Conservation (phyloP, 1,284 basidiomycete species). For the Trichosporon coremiiforme region DNA sequence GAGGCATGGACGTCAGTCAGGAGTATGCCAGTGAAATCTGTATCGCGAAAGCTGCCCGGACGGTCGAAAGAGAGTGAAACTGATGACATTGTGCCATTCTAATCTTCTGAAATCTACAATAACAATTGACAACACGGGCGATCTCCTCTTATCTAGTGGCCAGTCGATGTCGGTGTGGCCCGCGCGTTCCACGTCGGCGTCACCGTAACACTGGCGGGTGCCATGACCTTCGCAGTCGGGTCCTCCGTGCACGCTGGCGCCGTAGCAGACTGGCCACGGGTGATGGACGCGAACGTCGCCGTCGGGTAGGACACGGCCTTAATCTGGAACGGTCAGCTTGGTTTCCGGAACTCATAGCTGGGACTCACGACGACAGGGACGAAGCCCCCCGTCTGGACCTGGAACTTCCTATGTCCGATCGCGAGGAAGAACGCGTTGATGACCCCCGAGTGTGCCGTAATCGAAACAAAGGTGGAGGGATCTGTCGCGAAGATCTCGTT, state of each 20-base stretch:
- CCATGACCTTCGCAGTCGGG: constrained; percentile 17
- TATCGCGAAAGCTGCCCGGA: not conserved
- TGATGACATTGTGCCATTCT: not conserved
- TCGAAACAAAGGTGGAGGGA: constrained; percentile 41
- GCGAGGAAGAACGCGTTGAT: constrained; percentile 47
- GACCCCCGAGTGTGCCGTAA: constrained; percentile 52
- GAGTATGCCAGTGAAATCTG: not conserved
- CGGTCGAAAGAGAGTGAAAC: not conserved
- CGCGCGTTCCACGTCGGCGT: constrained; percentile 13
- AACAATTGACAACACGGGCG: too few species aligned
- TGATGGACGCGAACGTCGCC: constrained; percentile 31
- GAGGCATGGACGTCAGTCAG: not conserved
- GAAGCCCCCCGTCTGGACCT: constrained; percentile 41
- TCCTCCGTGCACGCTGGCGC: constrained; percentile 32
- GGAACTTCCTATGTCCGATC: constrained; percentile 36
- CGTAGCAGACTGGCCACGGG: constrained; percentile 32
- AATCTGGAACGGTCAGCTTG: constrained; percentile 25
- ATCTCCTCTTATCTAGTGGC: not conserved
- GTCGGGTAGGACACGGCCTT: constrained; percentile 33
- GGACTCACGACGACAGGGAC: constrained; percentile 37
- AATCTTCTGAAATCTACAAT: not conserved
- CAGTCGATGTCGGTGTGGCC: not conserved
- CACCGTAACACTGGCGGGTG: constrained; percentile 16
- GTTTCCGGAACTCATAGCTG: not conserved
- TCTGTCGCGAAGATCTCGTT: constrained; percentile 50